Percentiles rank a stretch among this genome's conserved stretches.
phyloP scores from a whole-genome alignment of 805 yeast genomes.

The Candida chauliodis region DNA sequence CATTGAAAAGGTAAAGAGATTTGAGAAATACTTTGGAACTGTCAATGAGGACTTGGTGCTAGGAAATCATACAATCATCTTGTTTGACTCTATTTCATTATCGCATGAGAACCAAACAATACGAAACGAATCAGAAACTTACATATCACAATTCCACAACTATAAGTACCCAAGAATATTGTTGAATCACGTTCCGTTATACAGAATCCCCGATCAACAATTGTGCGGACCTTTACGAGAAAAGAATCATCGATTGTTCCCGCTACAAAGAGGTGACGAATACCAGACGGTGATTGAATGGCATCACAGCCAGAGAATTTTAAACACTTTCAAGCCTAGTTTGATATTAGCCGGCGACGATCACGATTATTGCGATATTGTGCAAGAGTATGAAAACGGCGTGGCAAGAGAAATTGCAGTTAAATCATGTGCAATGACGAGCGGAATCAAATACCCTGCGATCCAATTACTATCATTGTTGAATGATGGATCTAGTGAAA shows the following conservation, averaged over 20 bases:
- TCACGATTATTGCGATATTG: slow-evolving; percentile 87
- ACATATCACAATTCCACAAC: slow-evolving; percentile 39
- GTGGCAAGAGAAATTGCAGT: slow-evolving; percentile 75
- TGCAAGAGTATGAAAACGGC: slow-evolving; percentile 41
- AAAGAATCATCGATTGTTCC: slow-evolving; percentile 51
- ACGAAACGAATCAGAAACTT: slow-evolving; percentile 49
- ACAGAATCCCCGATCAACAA: slow-evolving; percentile 58
- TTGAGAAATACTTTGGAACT: slow-evolving; percentile 70
- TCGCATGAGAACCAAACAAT: slow-evolving; percentile 50
- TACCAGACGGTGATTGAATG: slow-evolving; percentile 85
- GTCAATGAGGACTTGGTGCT: slow-evolving; percentile 52
- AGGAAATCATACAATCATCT: slow-evolving; percentile 68
- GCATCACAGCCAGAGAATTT: slow-evolving; percentile 53
- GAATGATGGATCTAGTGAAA: slow-evolving; percentile 30
- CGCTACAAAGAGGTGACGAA: slow-evolving; percentile 72
- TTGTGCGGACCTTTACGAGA: slow-evolving; percentile 80
- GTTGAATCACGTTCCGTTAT: slow-evolving; percentile 85
- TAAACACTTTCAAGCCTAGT: slow-evolving; percentile 59
- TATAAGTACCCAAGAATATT: slow-evolving; percentile 57
- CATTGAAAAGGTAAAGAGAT: slow-evolving; percentile 55
- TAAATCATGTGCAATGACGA: slow-evolving; percentile 88
- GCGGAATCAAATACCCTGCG: slow-evolving; percentile 85
- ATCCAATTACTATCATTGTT: slow-evolving; percentile 73
- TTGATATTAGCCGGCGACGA: slow-evolving; percentile 89
- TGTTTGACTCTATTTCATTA: slow-evolving; percentile 80